Evolutionary conservation across 768 basidiomycete species (phyloP).

Genomic region (Fistulinella prunicolor): DNA sequence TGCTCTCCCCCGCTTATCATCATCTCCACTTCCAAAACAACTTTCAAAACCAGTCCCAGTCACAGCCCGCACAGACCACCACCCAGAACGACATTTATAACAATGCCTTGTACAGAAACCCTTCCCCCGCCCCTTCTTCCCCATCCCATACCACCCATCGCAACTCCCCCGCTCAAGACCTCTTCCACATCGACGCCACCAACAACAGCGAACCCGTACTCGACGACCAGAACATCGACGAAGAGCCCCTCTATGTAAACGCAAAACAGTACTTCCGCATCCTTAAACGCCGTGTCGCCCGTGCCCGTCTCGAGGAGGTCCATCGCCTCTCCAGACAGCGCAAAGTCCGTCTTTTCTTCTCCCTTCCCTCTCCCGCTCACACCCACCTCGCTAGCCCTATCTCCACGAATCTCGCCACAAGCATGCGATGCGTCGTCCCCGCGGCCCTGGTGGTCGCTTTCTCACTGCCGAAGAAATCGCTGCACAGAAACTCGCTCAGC

Average conservation of each 20-base stretch:
- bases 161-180: slow-evolving; percentile 28
- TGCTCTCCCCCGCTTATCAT: slow-evolving; percentile 59
- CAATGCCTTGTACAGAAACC: slow-evolving; percentile 25
- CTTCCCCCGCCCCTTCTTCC: slow-evolving; percentile 31
- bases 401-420: slow-evolving; percentile 97
- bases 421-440: slow-evolving; percentile 95
- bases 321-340: slow-evolving; percentile 89
- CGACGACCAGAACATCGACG: slow-evolving; percentile 60
- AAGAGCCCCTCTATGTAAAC: slow-evolving; percentile 98
- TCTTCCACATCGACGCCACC: slow-evolving; percentile 27
- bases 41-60: slow-evolving; percentile 20
- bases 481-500: slow-evolving; percentile 56
- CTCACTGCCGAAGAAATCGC: slow-evolving; percentile 95
- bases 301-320: slow-evolving; percentile 90
- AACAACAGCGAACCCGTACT: slow-evolving; percentile 26
- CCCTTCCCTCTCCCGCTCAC: slow-evolving; percentile 6
- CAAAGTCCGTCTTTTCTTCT: slow-evolving; percentile 54
- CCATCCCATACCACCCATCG: slow-evolving; percentile 25
- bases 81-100: slow-evolving; percentile 25
- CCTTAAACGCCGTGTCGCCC: slow-evolving; percentile 88
- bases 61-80: slow-evolving; percentile 19
- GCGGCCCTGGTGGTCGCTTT: slow-evolving; percentile 96
- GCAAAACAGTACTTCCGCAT: slow-evolving; percentile 99
- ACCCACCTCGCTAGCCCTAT: slow-evolving; percentile 65
- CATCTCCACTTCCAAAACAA: slow-evolving; percentile 36